Evolutionary conservation across 257 asterid genomes (phyloP), one percentile per base, ranked within the genome.

Genomic region (Jasminum sambac): DNA sequence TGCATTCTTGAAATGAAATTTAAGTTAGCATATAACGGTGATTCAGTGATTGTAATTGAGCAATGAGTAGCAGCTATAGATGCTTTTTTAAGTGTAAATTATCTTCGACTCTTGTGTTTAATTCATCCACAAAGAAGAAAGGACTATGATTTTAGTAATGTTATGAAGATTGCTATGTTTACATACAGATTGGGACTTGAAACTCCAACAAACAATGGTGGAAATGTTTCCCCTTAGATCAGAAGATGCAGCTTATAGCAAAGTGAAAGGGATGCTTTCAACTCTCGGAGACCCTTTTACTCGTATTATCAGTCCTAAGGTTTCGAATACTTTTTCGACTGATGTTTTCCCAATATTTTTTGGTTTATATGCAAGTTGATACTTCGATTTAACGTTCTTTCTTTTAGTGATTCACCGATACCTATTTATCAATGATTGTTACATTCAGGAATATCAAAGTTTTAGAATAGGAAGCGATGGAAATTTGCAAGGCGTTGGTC

Each of bases 211-310:
- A 46, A 93, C 98, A 36, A 93, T 93, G 96, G 96, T 85, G 42
- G 96, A 88, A 71, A 91, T 93, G 84, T 93, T 90, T 60, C 90
- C 95, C 68, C 80, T 93, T 67, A 86, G 89, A 43, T 88, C 97
- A 21, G 98, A 88, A 81, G 98, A 93, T 84, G 97, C 95, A 65
- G 98, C 98, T 16, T 93, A 93, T 77, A 84, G 70, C 86, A 89
- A 90, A 86, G 55, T 93, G 67, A 93, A 86, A 75, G 97, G 96
- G 67, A 93, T 90, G 98, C 94, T 90, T 81, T 84, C 96, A 13
- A 87, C 98, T 69, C 97, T 93, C 46, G 98, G 97, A 39, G 98
- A 93, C 79, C 98, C 98, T 52, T 93, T 85, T 81, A 93, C 98
- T 0, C 93, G 96, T 64, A 81, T 93, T 73, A 81, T 93, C 57